Percentiles rank a stretch among this genome's conserved stretches.
Evolutionary conservation across 1,284 basidiomycete genomes (phyloP).

Genomic region (Microbotryomycetes sp.): DNA sequence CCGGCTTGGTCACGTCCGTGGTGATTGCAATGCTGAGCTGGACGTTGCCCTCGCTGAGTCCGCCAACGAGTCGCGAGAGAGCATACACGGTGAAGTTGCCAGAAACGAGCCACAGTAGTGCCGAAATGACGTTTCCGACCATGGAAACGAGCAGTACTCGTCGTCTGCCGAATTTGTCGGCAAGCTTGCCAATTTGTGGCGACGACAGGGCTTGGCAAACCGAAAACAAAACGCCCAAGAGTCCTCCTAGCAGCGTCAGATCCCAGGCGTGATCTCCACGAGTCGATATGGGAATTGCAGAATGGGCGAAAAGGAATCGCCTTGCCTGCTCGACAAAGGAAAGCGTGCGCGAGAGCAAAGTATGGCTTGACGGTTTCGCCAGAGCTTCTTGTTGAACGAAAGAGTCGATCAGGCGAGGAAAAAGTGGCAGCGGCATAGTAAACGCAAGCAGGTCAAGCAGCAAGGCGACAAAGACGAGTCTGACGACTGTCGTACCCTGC

Average conservation of each 20-base stretch:
- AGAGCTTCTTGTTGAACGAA: conserved; percentile 19
- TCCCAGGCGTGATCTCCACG: conserved; percentile 13
- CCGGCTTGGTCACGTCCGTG: conserved; percentile 71
- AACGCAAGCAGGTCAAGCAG: conserved; percentile 32
- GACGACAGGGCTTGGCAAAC: conserved; percentile 78
- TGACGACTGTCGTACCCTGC: no score
- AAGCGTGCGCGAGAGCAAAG: conserved; percentile 20
- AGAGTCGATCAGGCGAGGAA: conserved; percentile 30
- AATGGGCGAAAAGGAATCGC: conserved; percentile 11
- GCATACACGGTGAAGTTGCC: conserved; percentile 72
- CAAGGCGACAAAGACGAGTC: conserved; percentile 28
- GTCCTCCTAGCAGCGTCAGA: conserved; percentile 33
- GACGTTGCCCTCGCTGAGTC: conserved; percentile 56
- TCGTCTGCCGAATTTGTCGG: conserved; percentile 75
- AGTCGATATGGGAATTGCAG: conserved; percentile 4
- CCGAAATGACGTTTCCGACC: conserved; percentile 83
- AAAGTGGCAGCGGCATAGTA: conserved; percentile 33
- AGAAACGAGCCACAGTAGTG: conserved; percentile 76
- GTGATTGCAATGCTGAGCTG: conserved; percentile 62
- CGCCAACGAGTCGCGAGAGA: conserved; percentile 79
- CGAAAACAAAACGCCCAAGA: conserved; percentile 36
- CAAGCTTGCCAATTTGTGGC: conserved; percentile 61
- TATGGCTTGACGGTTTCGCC: not conserved
- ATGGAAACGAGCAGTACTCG: conserved; percentile 70
- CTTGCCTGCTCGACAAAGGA: not conserved